Base-by-base conservation (phyloP, 352 stramenopile genomes). In the Globisporangium recalcitrans region DNA sequence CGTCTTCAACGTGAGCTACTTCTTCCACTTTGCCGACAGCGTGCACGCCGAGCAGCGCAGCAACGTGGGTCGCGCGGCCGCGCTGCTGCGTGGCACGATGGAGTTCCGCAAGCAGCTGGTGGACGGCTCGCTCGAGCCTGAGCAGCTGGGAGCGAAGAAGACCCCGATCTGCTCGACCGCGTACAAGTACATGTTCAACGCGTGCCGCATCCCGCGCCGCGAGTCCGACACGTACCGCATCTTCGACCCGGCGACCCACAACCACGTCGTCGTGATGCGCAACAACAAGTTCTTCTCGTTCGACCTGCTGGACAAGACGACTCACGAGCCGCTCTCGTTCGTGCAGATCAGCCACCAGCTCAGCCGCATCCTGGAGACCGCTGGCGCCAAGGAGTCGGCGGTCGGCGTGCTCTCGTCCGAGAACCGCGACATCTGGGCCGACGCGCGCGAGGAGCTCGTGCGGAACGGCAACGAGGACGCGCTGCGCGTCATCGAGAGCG, bases 171-270 rank as follows among this genome's bases (percentile, higher is more conserved):
- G 93, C 71, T 85, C 90, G 4, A 96, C 85, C 3, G 88, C 90
- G 31, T 97, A 96, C 80, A 97, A 96, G 79, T 97, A 95, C 79
- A 96, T 97, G 85, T 97, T 99, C 76, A 98, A 98, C 73, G 87
- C 92, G 1, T 98, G 91, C 70, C 86, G 95, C 49, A 91, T 98
- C 63, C 96, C 96, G 27, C 80, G 64, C 34, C 77, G 79, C 22
- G 62, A 74, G 36, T 69, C 76, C 21, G 87, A 96, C 71, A 85
- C 69, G 77, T 90, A 90, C 75, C 80, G 70, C 73, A 98, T 84
- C 77, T 98, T 97, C 70, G 91, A 98, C 66, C 91, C 91, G 5
- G 74, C 73, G 52, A 67, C 70, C 31, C 65, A 96, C 72, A 84
- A 80, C 60, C 90, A 98, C 77, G 85, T 91, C 1, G 78, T 98